A percentile compares a stretch with the other conserved stretches of the same genome.
These are phyloP conservation scores for Straminergon stramineum DNA, from an alignment of 225 moss, liverwort and hornwort genomes.

Conservation along the genomic window DNA sequence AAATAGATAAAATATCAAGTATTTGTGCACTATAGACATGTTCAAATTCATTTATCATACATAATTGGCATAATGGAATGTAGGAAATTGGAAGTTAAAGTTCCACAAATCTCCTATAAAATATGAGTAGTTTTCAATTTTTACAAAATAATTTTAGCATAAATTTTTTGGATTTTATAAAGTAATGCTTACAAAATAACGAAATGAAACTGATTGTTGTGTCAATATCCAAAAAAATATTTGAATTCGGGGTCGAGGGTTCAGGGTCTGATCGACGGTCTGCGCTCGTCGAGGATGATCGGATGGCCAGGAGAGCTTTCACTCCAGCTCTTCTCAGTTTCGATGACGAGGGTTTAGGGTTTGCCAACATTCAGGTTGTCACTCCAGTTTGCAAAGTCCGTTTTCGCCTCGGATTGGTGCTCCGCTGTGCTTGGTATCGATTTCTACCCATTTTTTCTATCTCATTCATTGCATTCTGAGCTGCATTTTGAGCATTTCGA, in stretches of 20 bases:
- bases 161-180: too few relatives aligned
- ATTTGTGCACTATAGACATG: background rate
- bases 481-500: background rate
- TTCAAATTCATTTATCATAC: background rate
- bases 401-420: background rate
- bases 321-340: background rate
- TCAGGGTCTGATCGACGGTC: background rate
- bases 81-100: background rate
- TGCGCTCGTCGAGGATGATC: background rate
- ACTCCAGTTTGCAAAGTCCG: background rate
- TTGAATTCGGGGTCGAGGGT: background rate
- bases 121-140: background rate
- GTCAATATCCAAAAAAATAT: background rate
- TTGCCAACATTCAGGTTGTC: background rate
- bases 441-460: background rate
- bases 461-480: background rate
- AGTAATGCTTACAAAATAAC: background rate
- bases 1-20: background rate
- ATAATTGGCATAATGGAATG: background rate
- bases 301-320: background rate
- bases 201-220: background rate
- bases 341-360: background rate
- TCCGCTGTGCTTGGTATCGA: background rate
- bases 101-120: background rate
- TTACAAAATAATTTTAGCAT: background rate